Evolutionary conservation across 495 filamentous ascomycete species (phyloP).

Genomic region (Poronia punctata): DNA sequence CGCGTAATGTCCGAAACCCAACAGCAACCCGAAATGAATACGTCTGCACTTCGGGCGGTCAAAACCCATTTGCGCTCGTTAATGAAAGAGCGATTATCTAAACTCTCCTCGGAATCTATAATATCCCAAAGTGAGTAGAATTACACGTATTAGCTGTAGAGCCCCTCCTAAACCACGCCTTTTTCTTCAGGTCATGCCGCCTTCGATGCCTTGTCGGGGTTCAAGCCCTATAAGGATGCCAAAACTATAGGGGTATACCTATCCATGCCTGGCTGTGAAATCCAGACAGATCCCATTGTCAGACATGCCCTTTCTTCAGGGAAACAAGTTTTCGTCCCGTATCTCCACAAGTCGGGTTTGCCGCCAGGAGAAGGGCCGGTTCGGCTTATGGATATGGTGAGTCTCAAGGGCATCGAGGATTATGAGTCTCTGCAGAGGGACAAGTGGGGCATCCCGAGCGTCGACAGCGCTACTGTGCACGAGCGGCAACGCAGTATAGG

Average conservation of each 20-base stretch:
- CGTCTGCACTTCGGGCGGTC: conserved; percentile 47
- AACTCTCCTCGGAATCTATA: conserved; percentile 51
- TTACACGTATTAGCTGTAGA: conserved; percentile 6
- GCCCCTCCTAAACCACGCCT: conserved; percentile 4
- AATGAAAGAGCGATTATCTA: conserved; percentile 58
- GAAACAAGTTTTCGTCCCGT: conserved; percentile 87
- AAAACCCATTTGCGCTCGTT: conserved; percentile 67
- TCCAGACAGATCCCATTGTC: conserved; percentile 74
- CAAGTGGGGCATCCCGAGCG: conserved; percentile 86
- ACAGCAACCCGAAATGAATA: conserved; percentile 22
- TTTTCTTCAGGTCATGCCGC: conserved; percentile 47
- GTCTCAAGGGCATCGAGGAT: conserved; percentile 62
- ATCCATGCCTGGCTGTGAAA: conserved; percentile 82
- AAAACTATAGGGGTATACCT: conserved; percentile 77
- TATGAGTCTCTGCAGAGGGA: conserved; percentile 70
- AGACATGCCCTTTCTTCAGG: conserved; percentile 66
- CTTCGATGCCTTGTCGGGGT: conserved; percentile 47
- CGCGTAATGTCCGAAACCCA: conserved; percentile 7
- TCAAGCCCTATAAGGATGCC: conserved; percentile 57
- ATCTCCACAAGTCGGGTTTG: conserved; percentile 58
- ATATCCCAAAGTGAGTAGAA: conserved; percentile 57
- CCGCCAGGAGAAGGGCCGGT: conserved; percentile 38
- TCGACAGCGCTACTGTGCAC: conserved; percentile 53
- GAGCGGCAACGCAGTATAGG: conserved; percentile 64
- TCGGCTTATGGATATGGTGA: conserved; percentile 89